These are phyloP conservation scores for Fistulifera solaris DNA, from an alignment of 108 stramenopile species.

Conservation along the genomic window DNA sequence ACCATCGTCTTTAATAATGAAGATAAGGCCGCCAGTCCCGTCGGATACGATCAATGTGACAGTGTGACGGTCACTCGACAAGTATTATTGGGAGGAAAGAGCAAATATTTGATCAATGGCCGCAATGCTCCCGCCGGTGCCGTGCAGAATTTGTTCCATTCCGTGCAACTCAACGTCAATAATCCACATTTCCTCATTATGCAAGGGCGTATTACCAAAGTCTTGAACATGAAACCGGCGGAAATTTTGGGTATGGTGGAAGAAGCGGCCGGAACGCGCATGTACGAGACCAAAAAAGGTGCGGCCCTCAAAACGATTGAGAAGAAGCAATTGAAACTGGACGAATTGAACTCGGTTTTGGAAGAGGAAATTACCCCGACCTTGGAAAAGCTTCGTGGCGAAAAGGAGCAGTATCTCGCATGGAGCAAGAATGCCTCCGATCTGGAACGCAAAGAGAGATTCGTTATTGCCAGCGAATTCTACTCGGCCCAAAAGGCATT, in stretches of 20 bases:
- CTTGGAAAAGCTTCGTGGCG: conserved; percentile 88
- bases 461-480: conserved; percentile 88
- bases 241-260: conserved; percentile 99
- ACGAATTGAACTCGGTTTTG: conserved; percentile 92
- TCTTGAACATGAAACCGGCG: conserved; percentile 98
- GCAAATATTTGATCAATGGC: conserved; percentile 98
- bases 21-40: conserved; percentile 82
- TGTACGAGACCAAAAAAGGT: conserved; percentile 97
- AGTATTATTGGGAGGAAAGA: conserved; percentile 95
- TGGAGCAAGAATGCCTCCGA: conserved; percentile 94
- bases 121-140: conserved; percentile 81
- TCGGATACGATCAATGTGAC: conserved; percentile 87
- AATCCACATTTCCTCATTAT: conserved; percentile 99
- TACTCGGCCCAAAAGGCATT: conserved; percentile 52
- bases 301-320: conserved; percentile 96
- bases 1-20: conserved; percentile 94
- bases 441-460: conserved; percentile 89
- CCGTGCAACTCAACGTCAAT: conserved; percentile 99
- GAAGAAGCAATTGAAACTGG: conserved; percentile 97
- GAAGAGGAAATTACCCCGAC: conserved; percentile 97
- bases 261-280: conserved; percentile 98
- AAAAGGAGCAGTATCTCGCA: conserved; percentile 90
- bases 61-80: conserved; percentile 95
- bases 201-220: conserved; percentile 98
- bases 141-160: conserved; percentile 98